Evolutionary conservation across 2,329 filamentous ascomycete species (phyloP), one percentile per base, ranked within the genome.

Genomic region (Colletotrichum phormii): DNA sequence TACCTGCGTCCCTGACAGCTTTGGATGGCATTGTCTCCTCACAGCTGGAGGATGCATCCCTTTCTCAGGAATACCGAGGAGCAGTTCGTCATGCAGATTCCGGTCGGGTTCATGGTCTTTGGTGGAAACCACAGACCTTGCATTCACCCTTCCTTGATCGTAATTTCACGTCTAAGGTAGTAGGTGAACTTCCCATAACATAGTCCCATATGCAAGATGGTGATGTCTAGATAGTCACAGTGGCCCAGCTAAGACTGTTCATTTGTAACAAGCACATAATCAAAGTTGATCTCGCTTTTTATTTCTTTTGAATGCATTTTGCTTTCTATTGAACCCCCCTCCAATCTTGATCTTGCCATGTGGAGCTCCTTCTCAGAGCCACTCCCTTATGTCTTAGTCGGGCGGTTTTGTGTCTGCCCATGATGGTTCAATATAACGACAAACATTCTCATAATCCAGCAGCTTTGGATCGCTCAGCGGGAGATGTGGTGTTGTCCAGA

Each of bases 401-500:
- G 74, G 72, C 15, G 84, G 84, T 76, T 86, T 87, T 72, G 85
- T 84, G 76, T 92, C 89, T 13, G 88, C 87, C 91, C 91, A 93
- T 8, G 89, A 91, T 13, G 91, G 91, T 72, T 87, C 82, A 42
- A 93, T 87, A 15, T 83, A 82, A 67, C 92, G 88, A 79, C 93
- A 95, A n/a, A 95, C 93, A 65, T 87, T 87, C 80, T 94, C 92
- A 78, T 95, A 95, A 79, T 95, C 93, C 72, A 81, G 80, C 74
- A 94, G 89, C 60, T 83, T 86, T 72, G 86, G 82, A 46, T 86
- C 83, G 72, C 89, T 86, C 59, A 89, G 84, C 55, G 90, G 84
- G 68, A 92, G 86, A 59, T 90, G 89, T 0, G 89, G 87, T 1
- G 93, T 97, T 1, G 97, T 99, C 95, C 97, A 99, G 79, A 99